Evolutionary conservation across 1,284 basidiomycete species (phyloP), one percentile per base, ranked within the genome.

Genomic region (Ceratobasidium papillatum): DNA sequence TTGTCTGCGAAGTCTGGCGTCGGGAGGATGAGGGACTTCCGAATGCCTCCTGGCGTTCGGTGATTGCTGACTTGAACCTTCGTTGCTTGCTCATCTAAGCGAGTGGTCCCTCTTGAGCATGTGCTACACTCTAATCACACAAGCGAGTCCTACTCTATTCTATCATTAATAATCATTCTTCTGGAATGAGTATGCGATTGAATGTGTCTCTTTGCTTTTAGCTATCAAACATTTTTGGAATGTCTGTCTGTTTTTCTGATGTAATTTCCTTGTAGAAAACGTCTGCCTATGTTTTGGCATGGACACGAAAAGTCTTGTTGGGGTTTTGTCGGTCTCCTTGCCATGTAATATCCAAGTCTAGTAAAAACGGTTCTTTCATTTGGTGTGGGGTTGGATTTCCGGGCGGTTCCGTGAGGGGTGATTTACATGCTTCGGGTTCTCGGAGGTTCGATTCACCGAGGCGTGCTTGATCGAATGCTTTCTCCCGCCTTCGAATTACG

Each of bases 1-100:
- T 87, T 77, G 84, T 86, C 51, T 79, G 81, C 38, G 83, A 86
- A 82, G 83, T 83, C 63, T 85, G 82, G 82, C 82, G 81, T 78
- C 80, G 84, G 76, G 80, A 84, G 76, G 82, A 84, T 78, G 78
- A 81, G 74, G 77, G 79, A 74, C 80, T 80, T 25, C 81, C 83
- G 51, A 76, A 80, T 51, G 80, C 81, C n/a, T 80, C 83, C 78
- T 83, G 82, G 80, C 81, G 82, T 74, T 81, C 83, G 63, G 84
- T 85, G 77, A 82, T 85, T 80, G 81, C 82, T 79, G 83, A 84
- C 79, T 78, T 81, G 75, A 78, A 82, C 76, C 69, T 82, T 63
- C 79, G 80, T 74, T 78, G 80, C 64, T 79, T 82, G 77, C 77
- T 82, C 65, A 78, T 83, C 75, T 85, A 79, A 80, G 68, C 51